phyloP scores from a whole-genome alignment of 2,329 filamentous ascomycete genomes.

The Metarhizium anisopliae region DNA sequence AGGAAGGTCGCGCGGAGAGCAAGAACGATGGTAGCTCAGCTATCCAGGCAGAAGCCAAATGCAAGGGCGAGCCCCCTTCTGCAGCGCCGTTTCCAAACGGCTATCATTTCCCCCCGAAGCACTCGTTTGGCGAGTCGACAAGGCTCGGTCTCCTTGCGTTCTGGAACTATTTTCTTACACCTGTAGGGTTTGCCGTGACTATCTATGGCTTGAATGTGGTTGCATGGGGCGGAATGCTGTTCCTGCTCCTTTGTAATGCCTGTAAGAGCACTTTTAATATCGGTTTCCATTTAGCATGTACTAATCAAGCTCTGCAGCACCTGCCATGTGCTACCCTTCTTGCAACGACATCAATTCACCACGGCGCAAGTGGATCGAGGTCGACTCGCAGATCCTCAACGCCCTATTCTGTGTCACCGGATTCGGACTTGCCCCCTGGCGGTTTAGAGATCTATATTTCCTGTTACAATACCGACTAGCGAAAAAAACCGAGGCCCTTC shows the following conservation, averaged over 20 bases:
- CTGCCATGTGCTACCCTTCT: conserved; percentile 61
- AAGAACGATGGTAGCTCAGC: conserved; percentile 9
- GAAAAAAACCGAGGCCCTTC: conserved; percentile 46
- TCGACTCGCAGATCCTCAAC: conserved; percentile 70
- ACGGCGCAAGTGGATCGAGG: conserved; percentile 77
- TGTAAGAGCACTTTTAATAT: conserved; percentile 9
- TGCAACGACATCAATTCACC: conserved; percentile 69
- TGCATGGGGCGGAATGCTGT: conserved; percentile 87
- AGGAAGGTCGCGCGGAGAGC: conserved; percentile 1
- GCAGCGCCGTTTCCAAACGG: conserved; percentile 48
- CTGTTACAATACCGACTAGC: conserved; percentile 54
- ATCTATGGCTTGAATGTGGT: conserved; percentile 76
- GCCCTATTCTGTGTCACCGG: conserved; percentile 80
- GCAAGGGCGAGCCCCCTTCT: conserved; percentile 15
- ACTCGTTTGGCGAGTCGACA: conserved; percentile 50
- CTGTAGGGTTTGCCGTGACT: conserved; percentile 66
- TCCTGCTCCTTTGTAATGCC: conserved; percentile 71
- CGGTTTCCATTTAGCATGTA: background rate
- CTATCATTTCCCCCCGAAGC: conserved; percentile 56
- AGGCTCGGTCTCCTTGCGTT: conserved; percentile 51
- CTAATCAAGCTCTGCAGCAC: conserved; percentile 25
- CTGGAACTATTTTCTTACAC: conserved; percentile 66
- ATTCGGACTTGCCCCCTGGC: conserved; percentile 78
- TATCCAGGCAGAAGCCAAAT: conserved; percentile 11
- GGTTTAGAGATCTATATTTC: conserved; percentile 71